These are phyloP conservation scores for Irpex lacteus DNA, from an alignment of 1,284 basidiomycete genomes.

Conservation along the genomic window DNA sequence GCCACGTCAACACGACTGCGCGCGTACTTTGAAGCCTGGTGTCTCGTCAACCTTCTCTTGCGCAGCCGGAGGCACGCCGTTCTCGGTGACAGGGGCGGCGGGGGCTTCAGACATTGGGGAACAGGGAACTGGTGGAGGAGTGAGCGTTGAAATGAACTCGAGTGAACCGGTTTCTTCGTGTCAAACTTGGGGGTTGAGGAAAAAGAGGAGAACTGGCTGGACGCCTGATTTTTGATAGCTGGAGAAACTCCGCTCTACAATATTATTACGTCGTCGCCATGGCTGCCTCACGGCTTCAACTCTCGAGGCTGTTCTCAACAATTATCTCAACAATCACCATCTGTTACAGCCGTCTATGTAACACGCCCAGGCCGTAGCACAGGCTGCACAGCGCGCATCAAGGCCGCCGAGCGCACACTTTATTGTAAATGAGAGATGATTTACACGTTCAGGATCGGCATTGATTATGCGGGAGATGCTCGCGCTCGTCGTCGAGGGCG, in stretches of 20 bases:
- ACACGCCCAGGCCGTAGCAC: background rate
- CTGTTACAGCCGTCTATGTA: background rate
- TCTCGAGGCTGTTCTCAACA: constrained; percentile 13
- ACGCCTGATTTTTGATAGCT: constrained; percentile 31
- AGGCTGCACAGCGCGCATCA: background rate
- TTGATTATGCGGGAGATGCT: background rate
- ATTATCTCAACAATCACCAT: background rate
- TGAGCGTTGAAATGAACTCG: constrained; percentile 49
- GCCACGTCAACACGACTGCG: constrained; percentile 27
- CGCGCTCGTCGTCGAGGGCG: too few relatives aligned
- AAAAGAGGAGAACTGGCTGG: constrained; percentile 40
- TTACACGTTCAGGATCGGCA: background rate
- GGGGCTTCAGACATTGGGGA: constrained; percentile 80
- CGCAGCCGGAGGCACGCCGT: constrained; percentile 74
- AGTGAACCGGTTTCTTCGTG: constrained; percentile 78
- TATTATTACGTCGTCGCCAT: constrained; percentile 33
- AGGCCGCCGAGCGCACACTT: too few relatives aligned
- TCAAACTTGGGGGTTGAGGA: constrained; percentile 75
- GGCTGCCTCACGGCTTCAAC: constrained; percentile 14
- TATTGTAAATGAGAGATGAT: background rate
- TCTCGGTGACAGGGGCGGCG: constrained; percentile 73
- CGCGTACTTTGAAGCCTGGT: constrained; percentile 69
- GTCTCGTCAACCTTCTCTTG: constrained; percentile 68
- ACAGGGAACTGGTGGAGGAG: constrained; percentile 48
- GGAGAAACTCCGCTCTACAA: constrained; percentile 30